Evolutionary conservation across 169 alveolate genomes (phyloP), one percentile per base, ranked within the genome.

Genomic region (Plasmodium inui): DNA sequence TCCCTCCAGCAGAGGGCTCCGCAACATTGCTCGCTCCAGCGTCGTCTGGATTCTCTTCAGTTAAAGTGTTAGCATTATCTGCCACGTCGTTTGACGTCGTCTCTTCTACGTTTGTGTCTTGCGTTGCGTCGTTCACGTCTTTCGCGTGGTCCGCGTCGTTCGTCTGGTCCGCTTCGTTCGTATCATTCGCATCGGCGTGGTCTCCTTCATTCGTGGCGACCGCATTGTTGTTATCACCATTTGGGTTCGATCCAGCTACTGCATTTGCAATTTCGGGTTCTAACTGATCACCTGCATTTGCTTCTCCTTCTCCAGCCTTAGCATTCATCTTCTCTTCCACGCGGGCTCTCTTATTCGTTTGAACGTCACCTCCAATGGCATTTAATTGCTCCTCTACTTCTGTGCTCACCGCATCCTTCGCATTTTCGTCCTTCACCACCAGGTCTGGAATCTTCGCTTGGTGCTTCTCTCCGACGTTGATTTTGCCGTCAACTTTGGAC

Each of bases 401-500:
- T 9, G 19, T 74, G 34, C 44, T 50, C 37, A 61, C 32, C 14
- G 10, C 41, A 17, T 53, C 72, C 5, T 85, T 53, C 12, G 28
- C 93, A 74, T 74, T 73, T 50, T 85, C 93, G 17, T 53, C 84
- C 5, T 67, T 74, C 19, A 85, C 89, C 3, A 82, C 80, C 39
- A 85, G 30, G 26, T 85, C 84, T 4, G 93, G 93, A 30, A 85
- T 85, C 41, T 85, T 85, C 2, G 93, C 93, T 53, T 85, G 93
- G 22, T 85, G 84, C 6, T 85, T 85, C n/a, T 85, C 93, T 74
- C 93, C 93, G 9, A 85, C 80, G 39, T 85, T 85, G 53, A 85
- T 85, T 53, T 85, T 85, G 1, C 93, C 93, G 44, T 85, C 93
- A 53, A 85, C 93, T 74, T 85, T 85, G 30, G 93, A 85, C 93